These are phyloP conservation scores for Bolboschoenus planiculmis DNA, from an alignment of 176 grass and related monocot species.

Conservation along the genomic window DNA sequence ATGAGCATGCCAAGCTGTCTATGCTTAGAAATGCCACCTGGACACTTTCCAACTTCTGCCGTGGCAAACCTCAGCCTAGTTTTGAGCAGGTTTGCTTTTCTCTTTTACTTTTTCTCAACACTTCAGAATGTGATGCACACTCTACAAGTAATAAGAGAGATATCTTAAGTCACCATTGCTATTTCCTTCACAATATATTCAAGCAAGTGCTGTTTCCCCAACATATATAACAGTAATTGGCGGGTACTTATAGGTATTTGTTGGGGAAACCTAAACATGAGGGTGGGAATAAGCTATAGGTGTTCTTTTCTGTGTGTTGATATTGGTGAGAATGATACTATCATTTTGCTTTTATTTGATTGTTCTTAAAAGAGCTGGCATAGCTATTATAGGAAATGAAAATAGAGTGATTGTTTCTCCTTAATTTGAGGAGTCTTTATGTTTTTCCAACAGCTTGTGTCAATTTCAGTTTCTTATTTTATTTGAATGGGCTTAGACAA, in stretches of 20 bases:
- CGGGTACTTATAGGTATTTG: neutral
- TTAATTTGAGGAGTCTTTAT: neutral
- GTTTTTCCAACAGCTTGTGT: neutral
- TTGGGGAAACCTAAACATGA: neutral
- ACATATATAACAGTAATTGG: neutral
- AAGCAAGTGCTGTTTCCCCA: neutral
- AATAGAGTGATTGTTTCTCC: neutral
- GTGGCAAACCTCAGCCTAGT: slow-evolving; percentile 76
- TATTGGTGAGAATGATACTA: neutral
- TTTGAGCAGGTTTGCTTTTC: slow-evolving; percentile 71
- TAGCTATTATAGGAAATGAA: neutral
- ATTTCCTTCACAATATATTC: neutral
- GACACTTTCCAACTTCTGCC: slow-evolving; percentile 93
- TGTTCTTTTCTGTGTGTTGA: neutral
- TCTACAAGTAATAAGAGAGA: neutral
- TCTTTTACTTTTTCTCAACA: neutral
- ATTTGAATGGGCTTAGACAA: neutral
- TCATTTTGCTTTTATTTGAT: neutral
- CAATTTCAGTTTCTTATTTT: neutral
- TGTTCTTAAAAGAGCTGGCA: neutral
- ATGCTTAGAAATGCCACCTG: slow-evolving; percentile 97
- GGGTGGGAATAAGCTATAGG: neutral
- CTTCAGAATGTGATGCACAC: neutral
- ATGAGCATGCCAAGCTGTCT: slow-evolving; percentile 81
- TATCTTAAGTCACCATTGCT: neutral